Base-by-base conservation (phyloP, 108 stramenopile species). In the Skeletonema tropicum region DNA sequence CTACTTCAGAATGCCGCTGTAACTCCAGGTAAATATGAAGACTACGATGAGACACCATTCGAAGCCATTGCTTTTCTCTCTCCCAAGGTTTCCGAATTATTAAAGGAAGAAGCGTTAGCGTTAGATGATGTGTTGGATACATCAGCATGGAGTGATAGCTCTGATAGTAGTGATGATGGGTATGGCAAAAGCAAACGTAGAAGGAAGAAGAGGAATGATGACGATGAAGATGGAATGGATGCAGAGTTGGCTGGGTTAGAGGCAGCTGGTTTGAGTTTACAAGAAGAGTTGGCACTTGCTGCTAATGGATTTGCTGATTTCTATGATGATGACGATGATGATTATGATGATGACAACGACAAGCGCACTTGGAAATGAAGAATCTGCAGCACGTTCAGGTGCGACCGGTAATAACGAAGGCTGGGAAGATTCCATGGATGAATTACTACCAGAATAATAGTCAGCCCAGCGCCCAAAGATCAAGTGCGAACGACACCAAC, bases 21-120 rank as follows among this genome's bases (percentile, higher is more conserved):
- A 5, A 45, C 15, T 45, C 42, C 42, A 5, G 33, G 33, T 21
- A 70, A 64, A 25, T 70, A 65, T 23, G 70, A 75, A 11, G 58
- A 73, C 45, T 65, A 79, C 57, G 64, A 71, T 26, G 77, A 60
- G 17, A 70, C 68, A 21, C 75, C 76, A 5, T 42, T 76, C 60
- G 81, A 72, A 69, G 67, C 76, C 3, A 65, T 75, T 33, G 66
- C 64, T 46, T 49, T 76, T 19, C 66, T 68, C 3, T 83, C 82
- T 10, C 82, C 82, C 55, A 76, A 83, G 48, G 82, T 83, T 32
- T 83, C 82, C 17, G 82, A 83, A 76, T 60, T 83, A 25, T 70
- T 83, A 42, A 72, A 71, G 5, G 82, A 83, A 59, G 71, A 83
- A 58, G 82, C 82, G 11, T 64, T 83, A 71, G 75, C 60, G 6